A percentile compares a stretch with the other conserved stretches of the same genome.
Evolutionary conservation across 768 basidiomycete genomes (phyloP).

Genomic region (Ephemerocybe angulata): DNA sequence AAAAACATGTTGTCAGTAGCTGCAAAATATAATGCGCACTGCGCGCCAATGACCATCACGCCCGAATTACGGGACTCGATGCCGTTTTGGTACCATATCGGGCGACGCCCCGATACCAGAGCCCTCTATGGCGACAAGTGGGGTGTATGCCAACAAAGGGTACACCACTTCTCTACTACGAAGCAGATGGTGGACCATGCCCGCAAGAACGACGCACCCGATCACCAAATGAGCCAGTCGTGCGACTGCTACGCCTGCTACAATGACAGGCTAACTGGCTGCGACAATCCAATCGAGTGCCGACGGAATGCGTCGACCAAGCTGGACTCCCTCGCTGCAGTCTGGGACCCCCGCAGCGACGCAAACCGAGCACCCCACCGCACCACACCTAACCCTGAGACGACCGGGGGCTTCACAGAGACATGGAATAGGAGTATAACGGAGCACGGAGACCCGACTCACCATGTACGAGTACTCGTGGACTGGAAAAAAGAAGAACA

Average conservation of each 20-base stretch:
- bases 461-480: too few relatives aligned
- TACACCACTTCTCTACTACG: background rate
- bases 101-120: background rate
- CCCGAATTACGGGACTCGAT: background rate
- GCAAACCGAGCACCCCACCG: constrained; percentile 12
- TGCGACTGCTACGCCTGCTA: background rate
- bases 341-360: background rate
- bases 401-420: too few relatives aligned
- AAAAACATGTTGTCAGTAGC: background rate
- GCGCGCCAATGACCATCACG: background rate
- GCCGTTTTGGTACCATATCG: background rate
- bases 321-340: background rate
- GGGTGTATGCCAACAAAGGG: background rate
- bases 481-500: too few relatives aligned
- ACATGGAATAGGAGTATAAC: too few relatives aligned
- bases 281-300: background rate
- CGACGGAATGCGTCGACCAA: background rate
- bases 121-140: background rate
- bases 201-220: background rate
- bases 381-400: background rate
- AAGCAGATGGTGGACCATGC: background rate
- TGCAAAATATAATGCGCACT: background rate
- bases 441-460: too few relatives aligned
- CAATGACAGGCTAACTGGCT: background rate
- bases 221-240: background rate